Evolutionary conservation across 495 filamentous ascomycete species (phyloP), one percentile per base, ranked within the genome.

Genomic region (Aeminium ludgeri): DNA sequence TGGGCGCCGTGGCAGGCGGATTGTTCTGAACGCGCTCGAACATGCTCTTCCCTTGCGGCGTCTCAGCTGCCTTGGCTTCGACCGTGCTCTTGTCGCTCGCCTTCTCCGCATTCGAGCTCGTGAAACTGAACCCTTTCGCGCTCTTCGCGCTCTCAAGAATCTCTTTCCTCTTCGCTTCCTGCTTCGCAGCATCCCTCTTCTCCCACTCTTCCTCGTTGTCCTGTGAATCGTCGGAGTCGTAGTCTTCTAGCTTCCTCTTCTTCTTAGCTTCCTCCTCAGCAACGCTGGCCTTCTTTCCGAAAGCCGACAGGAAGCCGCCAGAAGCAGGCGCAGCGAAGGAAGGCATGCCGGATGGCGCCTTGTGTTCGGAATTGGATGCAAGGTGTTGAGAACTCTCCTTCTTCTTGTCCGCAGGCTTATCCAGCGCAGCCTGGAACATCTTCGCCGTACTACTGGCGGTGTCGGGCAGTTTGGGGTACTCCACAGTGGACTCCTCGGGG

Each of bases 181-280:
- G 52, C 35, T 46, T 35, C 16, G 32, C 49, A 28, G 17, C 16
- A 36, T 55, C 44, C 12, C 30, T 41, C 38, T 12, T 35, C 20
- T 46, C 49, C 52, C 52, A 55, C 23, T 48, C 12, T 20, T 25
- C 49, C 23, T 49, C 39, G 34, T 46, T 42, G 18, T 55, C 52
- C 8, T 25, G 23, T 25, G 23, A 25, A 15, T 52, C 52, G 10
- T 53, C 50, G 7, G 36, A 46, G 32, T 55, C 52, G 25, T 49
- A 49, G 30, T 55, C 52, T 34, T 49, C 45, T 3, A 20, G 37
- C 37, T 46, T 55, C 32, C 52, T 44, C 31, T 49, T 46, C 20
- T 43, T 30, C 28, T 43, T 51, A 35, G 28, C 45, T 13, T 48
- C 35, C 35, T 46, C 45, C 10, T 38, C 28, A 8, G 20, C 20